A percentile compares a stretch with the other conserved stretches of the same genome.
Conservation (phyloP, 2,329 filamentous ascomycete species). For the Tolypocladium guangdongense region DNA sequence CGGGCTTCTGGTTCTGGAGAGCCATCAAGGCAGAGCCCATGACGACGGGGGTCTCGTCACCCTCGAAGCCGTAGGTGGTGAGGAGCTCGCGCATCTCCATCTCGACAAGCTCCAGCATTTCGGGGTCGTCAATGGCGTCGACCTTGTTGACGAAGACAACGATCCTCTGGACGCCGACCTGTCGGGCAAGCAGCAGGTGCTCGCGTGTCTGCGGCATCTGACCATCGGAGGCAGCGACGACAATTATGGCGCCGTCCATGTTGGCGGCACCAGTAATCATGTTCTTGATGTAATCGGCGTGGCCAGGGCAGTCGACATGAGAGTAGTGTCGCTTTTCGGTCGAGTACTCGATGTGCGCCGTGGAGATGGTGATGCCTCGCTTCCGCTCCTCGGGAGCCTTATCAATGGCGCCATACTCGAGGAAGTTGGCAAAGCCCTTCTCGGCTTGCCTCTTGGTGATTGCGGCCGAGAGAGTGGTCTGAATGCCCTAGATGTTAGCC, state of each 20-base stretch:
- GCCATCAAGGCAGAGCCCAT: slow-evolving; percentile 95
- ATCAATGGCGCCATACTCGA: slow-evolving; percentile 96
- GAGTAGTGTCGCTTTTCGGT: slow-evolving; percentile 94
- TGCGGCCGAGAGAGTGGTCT: slow-evolving; percentile 96
- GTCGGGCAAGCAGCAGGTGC: slow-evolving; percentile 92
- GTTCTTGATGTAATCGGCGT: slow-evolving; percentile 99
- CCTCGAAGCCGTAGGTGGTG: slow-evolving; percentile 87
- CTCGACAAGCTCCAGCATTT: slow-evolving; percentile 99
- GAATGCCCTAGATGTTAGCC: slow-evolving; percentile 7
- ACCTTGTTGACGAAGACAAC: slow-evolving; percentile 99
- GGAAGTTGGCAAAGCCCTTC: slow-evolving; percentile 87
- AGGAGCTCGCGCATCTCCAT: slow-evolving; percentile 99
- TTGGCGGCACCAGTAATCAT: slow-evolving; percentile 99
- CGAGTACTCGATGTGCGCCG: slow-evolving; percentile 95
- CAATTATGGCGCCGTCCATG: slow-evolving; percentile 99
- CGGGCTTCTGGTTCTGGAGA: slow-evolving; percentile 72
- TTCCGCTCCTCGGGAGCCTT: slow-evolving; percentile 99
- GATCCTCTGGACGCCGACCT: slow-evolving; percentile 96
- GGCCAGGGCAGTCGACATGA: slow-evolving; percentile 98
- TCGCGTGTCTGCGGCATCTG: slow-evolving; percentile 99
- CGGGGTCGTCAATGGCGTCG: slow-evolving; percentile 90
- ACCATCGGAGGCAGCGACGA: slow-evolving; percentile 94
- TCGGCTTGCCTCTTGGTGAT: slow-evolving; percentile 97
- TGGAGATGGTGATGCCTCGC: slow-evolving; percentile 99
- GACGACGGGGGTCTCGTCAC: slow-evolving; percentile 93